A percentile compares a stretch with the other conserved stretches of the same genome.
Conservation (phyloP, 495 filamentous ascomycete species). For the Massariosphaeria phaeospora region DNA sequence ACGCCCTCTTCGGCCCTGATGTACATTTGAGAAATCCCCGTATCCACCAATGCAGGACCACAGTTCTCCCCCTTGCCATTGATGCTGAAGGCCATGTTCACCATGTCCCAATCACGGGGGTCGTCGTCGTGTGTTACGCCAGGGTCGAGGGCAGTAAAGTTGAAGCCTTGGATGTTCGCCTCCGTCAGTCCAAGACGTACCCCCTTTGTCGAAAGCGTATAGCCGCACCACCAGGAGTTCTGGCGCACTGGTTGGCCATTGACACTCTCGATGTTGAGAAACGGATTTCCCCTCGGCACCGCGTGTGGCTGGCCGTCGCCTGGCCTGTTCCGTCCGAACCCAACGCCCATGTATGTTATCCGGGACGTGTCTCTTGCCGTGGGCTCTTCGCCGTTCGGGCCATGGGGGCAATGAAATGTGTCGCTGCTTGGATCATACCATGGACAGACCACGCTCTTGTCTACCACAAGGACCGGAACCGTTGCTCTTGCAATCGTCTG, state of each 20-base stretch:
- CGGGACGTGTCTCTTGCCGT: background rate
- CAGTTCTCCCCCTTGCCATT: background rate
- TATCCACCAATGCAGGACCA: constrained; percentile 17
- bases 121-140: constrained; percentile 13
- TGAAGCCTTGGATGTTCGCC: constrained; percentile 9
- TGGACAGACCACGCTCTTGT: constrained; percentile 12
- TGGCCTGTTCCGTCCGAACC: constrained; percentile 23
- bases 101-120: constrained; percentile 22
- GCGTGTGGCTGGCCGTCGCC: background rate
- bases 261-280: constrained; percentile 19
- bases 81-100: constrained; percentile 12
- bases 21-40: constrained; percentile 26
- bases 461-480: constrained; percentile 23
- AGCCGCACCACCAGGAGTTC: background rate
- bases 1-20: constrained; percentile 2
- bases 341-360: constrained; percentile 31
- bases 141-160: constrained; percentile 2
- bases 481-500: constrained; percentile 2
- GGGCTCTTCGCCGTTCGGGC: constrained; percentile 1
- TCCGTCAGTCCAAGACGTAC: constrained; percentile 20
- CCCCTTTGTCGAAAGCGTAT: constrained; percentile 13
- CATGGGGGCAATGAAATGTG: constrained; percentile 8
- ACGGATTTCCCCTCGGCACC: constrained; percentile 16
- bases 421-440: constrained; percentile 24
- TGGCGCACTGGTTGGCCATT: background rate